Percentiles rank a stretch among this genome's conserved stretches.
Evolutionary conservation across 495 filamentous ascomycete genomes (phyloP).

Genomic region (Neurospora africana): DNA sequence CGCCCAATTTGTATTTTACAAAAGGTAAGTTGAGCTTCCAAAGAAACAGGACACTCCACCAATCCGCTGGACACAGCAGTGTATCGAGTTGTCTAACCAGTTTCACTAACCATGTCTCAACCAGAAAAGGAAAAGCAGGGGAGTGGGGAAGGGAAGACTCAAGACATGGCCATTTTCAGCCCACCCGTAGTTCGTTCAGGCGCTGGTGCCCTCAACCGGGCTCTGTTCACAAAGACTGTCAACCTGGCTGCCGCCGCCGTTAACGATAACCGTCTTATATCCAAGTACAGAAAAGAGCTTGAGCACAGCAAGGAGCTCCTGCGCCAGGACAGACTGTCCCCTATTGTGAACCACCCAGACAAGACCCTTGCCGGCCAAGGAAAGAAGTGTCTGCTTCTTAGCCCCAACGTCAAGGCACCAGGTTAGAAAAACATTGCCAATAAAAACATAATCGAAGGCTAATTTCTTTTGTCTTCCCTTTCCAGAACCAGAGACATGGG

Average conservation of each 20-base stretch:
- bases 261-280: constrained; percentile 59
- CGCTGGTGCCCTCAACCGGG: constrained; percentile 62
- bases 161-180: constrained; percentile 45
- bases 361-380: constrained; percentile 39
- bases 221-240: constrained; percentile 67
- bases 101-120: neutral
- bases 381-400: constrained; percentile 64
- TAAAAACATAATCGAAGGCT: constrained; percentile 3
- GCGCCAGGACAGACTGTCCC: constrained; percentile 37
- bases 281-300: constrained; percentile 51
- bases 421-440: constrained; percentile 35
- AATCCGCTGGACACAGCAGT: constrained; percentile 57
- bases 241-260: constrained; percentile 71
- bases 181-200: constrained; percentile 67
- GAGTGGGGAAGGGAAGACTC: neutral
- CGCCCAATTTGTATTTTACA: neutral
- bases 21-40: neutral
- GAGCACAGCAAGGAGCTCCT: constrained; percentile 49
- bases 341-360: constrained; percentile 46
- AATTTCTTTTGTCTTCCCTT: constrained; percentile 2
- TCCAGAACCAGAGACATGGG: constrained; percentile 66
- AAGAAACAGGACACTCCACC: neutral
- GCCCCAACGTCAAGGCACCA: constrained; percentile 54
- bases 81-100: constrained; percentile 11
- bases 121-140: neutral